Evolutionary conservation across 2,329 filamentous ascomycete genomes (phyloP), one percentile per base, ranked within the genome.

Genomic region (Aureobasidium sp.): DNA sequence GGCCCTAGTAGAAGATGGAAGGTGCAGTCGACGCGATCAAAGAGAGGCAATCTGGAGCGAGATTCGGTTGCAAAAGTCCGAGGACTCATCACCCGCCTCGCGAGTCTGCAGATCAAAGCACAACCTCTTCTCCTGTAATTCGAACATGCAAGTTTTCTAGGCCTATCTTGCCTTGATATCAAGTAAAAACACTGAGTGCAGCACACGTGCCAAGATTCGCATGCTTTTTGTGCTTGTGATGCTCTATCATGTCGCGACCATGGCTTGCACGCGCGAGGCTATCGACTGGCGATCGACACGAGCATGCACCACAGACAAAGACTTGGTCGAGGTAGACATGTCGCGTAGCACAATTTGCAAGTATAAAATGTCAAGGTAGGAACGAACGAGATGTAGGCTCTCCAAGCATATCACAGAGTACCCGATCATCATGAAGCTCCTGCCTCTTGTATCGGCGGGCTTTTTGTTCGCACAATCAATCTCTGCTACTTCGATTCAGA

Each of bases 251-350:
- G n/a, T 57, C 27, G 53, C 39, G 53, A 36, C 39, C 29, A 46
- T 57, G 6, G 53, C 41, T 46, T 36, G 41, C 53, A 36, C 53
- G 41, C 53, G 53, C 39, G 29, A 57, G 17, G 46, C 53, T 46
- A 57, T 46, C 13, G 53, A 57, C 53, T 34, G 41, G n/a, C 27
- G 53, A 57, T 57, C 39, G 44, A 46, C 53, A 36, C 53, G 17
- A 36, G 39, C 53, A 57, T 46, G 41, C 17, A 34, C n/a, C 12
- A 34, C 24, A 36, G 27, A 36, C 39, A n/a, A 36, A 46, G 26
- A 44, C 17, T 26, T 34, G 53, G n/a, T 39, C 34, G 12, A 36
- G 32, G 32, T 52, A 26, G 8, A 39, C 20, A 26, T 39, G 34
- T 36, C 32, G 32, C 34, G 50, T 20, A 20, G 12, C 34, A 27